phyloP scores from a whole-genome alignment of 2,329 filamentous ascomycete species.

The Stachybotrys echinatus region DNA sequence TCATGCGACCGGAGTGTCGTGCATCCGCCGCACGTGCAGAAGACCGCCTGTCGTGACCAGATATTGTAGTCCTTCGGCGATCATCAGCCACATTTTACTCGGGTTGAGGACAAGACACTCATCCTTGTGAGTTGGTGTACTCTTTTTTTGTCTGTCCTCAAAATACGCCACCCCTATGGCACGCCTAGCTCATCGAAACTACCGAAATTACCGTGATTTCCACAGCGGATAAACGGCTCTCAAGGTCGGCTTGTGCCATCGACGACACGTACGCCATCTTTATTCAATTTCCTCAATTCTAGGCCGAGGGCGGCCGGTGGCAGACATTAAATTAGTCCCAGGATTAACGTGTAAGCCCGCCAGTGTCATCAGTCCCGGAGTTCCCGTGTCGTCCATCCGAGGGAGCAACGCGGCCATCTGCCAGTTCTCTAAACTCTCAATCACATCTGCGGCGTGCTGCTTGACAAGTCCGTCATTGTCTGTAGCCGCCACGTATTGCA shows the following conservation, averaged over 20 bases:
- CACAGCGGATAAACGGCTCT: background rate
- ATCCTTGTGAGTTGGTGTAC: too few species aligned
- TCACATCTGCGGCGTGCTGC: slow-evolving; percentile 60
- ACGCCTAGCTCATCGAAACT: background rate
- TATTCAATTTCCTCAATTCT: slow-evolving; percentile 59
- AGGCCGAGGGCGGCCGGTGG: slow-evolving; percentile 25
- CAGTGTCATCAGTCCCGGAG: slow-evolving; percentile 22
- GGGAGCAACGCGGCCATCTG: slow-evolving; percentile 46
- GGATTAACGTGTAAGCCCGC: slow-evolving; percentile 33
- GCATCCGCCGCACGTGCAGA: too few species aligned
- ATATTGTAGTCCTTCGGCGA: too few species aligned
- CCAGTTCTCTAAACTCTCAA: slow-evolving; percentile 62
- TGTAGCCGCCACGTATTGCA: slow-evolving; percentile 58
- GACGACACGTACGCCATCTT: too few species aligned
- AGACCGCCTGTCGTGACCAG: too few species aligned
- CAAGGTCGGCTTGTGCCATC: background rate
- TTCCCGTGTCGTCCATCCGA: slow-evolving; percentile 15
- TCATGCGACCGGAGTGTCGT: too few species aligned
- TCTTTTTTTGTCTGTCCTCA: too few species aligned
- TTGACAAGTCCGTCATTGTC: slow-evolving; percentile 65
- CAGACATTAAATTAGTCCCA: slow-evolving; percentile 15
- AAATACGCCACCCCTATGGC: background rate
- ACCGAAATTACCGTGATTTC: background rate
- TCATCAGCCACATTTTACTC: too few species aligned
- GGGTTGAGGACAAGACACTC: too few species aligned